phyloP scores from a whole-genome alignment of 371 early-diverging fungal genomes.

The Thermomucor indicae-seudaticae region DNA sequence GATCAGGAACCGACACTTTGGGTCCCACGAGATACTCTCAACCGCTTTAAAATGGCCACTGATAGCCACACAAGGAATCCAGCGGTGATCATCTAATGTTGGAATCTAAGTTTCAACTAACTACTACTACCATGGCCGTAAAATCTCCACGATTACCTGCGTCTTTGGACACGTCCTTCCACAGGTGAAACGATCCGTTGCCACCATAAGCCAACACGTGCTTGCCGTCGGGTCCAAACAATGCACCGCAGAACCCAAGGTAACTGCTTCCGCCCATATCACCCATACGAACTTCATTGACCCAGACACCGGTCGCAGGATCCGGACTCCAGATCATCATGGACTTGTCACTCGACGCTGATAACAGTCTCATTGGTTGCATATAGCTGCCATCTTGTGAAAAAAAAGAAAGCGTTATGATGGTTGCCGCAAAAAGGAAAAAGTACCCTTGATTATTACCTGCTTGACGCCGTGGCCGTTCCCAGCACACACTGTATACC shows the following conservation, averaged over 20 bases:
- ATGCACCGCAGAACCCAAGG: constrained; percentile 81
- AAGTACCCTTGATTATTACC: constrained; percentile 3
- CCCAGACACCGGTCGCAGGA: constrained; percentile 78
- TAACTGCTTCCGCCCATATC: constrained; percentile 81
- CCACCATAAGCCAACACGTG: constrained; percentile 77
- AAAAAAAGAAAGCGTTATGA: not conserved
- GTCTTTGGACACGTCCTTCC: constrained; percentile 55
- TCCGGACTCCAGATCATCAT: constrained; percentile 93
- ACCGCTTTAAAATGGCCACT: constrained; percentile 81
- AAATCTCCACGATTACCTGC: too few relatives aligned
- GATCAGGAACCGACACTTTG: constrained; percentile 67
- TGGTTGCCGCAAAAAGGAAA: too few relatives aligned
- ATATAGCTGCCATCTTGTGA: constrained; percentile 21
- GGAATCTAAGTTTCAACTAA: not conserved
- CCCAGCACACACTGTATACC: constrained; percentile 87
- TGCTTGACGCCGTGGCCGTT: constrained; percentile 34
- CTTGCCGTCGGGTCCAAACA: constrained; percentile 66
- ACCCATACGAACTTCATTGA: constrained; percentile 81
- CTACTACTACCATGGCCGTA: too few relatives aligned
- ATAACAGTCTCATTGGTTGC: constrained; percentile 74
- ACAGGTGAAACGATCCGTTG: constrained; percentile 87
- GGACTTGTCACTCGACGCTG: constrained; percentile 91
- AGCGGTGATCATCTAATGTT: constrained; percentile 44
- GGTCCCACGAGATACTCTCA: constrained; percentile 82
- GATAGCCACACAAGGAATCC: constrained; percentile 68